Conservation (phyloP, 164 flowering plant genomes). For the Chimonanthus salicifolius region DNA sequence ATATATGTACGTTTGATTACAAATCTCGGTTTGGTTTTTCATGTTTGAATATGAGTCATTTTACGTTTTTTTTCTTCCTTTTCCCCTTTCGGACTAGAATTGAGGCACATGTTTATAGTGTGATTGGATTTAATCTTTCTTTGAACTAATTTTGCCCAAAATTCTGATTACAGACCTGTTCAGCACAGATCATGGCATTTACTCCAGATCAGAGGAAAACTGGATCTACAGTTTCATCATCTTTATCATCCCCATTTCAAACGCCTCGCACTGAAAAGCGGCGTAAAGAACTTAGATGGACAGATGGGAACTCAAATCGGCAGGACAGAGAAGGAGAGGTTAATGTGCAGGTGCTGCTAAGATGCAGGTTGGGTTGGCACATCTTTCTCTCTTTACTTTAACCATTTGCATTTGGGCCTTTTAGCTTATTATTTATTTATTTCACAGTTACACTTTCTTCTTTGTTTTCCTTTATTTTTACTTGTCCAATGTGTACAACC, state of each 20-base stretch:
- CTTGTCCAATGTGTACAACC: too few species aligned
- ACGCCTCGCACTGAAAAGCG: constrained; percentile 76
- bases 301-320: constrained; percentile 34
- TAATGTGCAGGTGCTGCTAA: constrained; percentile 74
- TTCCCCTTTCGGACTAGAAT: neutral
- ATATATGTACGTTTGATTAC: neutral
- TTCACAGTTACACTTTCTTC: too few species aligned
- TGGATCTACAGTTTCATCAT: constrained; percentile 43
- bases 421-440: neutral
- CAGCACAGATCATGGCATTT: constrained; percentile 28
- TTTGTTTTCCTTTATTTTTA: too few species aligned
- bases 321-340: constrained; percentile 63
- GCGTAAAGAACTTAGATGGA: constrained; percentile 37
- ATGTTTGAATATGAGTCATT: neutral
- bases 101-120: neutral
- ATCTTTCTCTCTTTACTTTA: neutral
- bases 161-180: neutral
- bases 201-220: constrained; percentile 65
- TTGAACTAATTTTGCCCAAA: neutral
- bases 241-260: constrained; percentile 43
- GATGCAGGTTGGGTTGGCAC: constrained; percentile 60
- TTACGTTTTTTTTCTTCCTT: neutral
- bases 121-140: neutral
- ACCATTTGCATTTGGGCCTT: neutral
- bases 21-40: neutral